Evolutionary conservation across 305 asterid genomes (phyloP).

Genomic region (Ilex paraguariensis): DNA sequence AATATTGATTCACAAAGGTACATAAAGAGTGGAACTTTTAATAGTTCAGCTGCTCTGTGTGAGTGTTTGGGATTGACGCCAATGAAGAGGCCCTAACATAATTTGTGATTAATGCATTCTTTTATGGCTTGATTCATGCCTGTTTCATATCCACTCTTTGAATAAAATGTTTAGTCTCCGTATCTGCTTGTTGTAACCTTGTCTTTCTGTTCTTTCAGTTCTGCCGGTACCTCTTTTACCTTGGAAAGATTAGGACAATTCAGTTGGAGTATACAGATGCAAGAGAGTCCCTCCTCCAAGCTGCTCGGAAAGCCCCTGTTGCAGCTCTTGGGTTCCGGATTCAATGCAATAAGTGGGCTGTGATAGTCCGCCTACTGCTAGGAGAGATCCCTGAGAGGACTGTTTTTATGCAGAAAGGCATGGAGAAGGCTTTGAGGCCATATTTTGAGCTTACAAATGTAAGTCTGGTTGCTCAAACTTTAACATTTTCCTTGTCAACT

Average conservation of each 20-base stretch:
- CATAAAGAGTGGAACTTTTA: no score
- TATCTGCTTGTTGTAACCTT: not conserved
- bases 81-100: no score
- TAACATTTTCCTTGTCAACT: not conserved
- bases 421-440: constrained; percentile 90
- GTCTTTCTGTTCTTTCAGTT: constrained; percentile 43
- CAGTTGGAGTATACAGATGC: constrained; percentile 97
- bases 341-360: constrained; percentile 93
- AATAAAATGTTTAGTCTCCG: not conserved
- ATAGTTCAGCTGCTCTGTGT: no score
- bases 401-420: constrained; percentile 95
- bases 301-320: constrained; percentile 91
- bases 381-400: constrained; percentile 99
- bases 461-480: constrained; percentile 20
- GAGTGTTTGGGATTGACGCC: no score
- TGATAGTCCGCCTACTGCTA: constrained; percentile 78
- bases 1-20: no score
- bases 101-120: no score
- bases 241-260: constrained; percentile 93
- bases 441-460: constrained; percentile 98
- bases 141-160: no score
- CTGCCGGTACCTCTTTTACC: constrained; percentile 86
- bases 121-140: no score
- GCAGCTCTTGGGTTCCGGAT: constrained; percentile 92
- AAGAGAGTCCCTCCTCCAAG: constrained; percentile 96